Conservation (phyloP, 2,329 filamentous ascomycete genomes). For the Talaromyces amestolkiae region DNA sequence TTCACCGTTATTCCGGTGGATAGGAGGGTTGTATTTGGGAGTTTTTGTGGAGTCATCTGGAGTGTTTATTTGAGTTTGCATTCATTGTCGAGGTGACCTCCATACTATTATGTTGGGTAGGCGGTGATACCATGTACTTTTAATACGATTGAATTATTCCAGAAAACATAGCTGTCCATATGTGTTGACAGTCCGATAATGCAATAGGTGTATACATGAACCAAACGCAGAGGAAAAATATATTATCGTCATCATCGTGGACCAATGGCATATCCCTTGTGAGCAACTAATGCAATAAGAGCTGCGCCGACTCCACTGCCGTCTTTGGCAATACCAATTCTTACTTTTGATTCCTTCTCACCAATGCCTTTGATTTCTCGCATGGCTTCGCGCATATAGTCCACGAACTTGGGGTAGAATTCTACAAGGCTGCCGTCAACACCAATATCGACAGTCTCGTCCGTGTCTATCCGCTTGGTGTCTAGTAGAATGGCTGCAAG, state of each 20-base stretch:
- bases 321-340: constrained; percentile 96
- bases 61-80: constrained; percentile 71
- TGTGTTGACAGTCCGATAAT: neutral
- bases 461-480: constrained; percentile 67
- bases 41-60: constrained; percentile 70
- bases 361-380: constrained; percentile 75
- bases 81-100: constrained; percentile 22
- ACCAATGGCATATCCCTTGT: constrained; percentile 35
- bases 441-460: constrained; percentile 80
- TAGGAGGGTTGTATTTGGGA: constrained; percentile 67
- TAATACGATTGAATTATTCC: neutral
- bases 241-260: constrained; percentile 9
- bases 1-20: constrained; percentile 71
- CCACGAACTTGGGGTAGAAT: constrained; percentile 90
- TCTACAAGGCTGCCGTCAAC: constrained; percentile 94
- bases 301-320: constrained; percentile 94
- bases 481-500: constrained; percentile 81
- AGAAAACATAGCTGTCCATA: neutral
- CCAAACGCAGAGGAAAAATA: neutral
- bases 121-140: neutral
- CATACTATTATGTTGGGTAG: neutral
- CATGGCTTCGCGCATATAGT: constrained; percentile 81
- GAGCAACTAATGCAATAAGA: constrained; percentile 86
- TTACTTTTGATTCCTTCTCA: constrained; percentile 76
- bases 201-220: constrained; percentile 4